Base-by-base conservation (phyloP, 345 rosid species). In the Arabis alpina region DNA sequence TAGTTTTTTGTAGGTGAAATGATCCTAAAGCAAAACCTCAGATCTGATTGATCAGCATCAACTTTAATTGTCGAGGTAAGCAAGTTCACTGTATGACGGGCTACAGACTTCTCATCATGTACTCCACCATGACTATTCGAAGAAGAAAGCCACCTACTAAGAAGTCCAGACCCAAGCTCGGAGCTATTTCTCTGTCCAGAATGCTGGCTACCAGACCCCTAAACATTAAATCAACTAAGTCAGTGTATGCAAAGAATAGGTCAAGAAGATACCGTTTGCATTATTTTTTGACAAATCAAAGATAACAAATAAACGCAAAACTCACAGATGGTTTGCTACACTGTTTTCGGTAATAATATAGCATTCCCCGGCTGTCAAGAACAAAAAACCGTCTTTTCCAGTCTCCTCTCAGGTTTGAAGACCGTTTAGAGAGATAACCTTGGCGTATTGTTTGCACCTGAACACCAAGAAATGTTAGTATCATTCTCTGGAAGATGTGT, bases 361-460 rank as follows among this genome's bases (percentile, higher is more conserved):
- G 84, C 96, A 95, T 84, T 70, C 99, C 99, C 15, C 99, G 90
- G 80, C 98, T 95, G 80, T 95, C 99, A 74, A 95, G 94, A 70
- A 95, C 99, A 85, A 95, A 95, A 83, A 95, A 95, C 61, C 98
- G 86, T 75, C 99, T 83, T 83, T 95, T 95, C 99, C 99, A 95
- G 83, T 95, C 98, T 77, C 96, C 99, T 83, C 98, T 90, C 80
- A 95, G 80, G 72, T 81, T 95, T 59, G 97, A 90, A 53, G 98
- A 95, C 16, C 98, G 90, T 77, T 95, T 95, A 75, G 98, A 95
- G 65, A 95, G 90, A 83, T 95, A 95, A 24, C 99, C 98, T 79
- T 92, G 99, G 51, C 99, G 87, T 55, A 95, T 95, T 14, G 98
- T 95, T 84, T 95, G 96, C 70, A 95, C 99, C 97, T 92, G 85